These are phyloP conservation scores for Yamadazyma diddensiae DNA, from an alignment of 1,139 yeast species.

Conservation along the genomic window DNA sequence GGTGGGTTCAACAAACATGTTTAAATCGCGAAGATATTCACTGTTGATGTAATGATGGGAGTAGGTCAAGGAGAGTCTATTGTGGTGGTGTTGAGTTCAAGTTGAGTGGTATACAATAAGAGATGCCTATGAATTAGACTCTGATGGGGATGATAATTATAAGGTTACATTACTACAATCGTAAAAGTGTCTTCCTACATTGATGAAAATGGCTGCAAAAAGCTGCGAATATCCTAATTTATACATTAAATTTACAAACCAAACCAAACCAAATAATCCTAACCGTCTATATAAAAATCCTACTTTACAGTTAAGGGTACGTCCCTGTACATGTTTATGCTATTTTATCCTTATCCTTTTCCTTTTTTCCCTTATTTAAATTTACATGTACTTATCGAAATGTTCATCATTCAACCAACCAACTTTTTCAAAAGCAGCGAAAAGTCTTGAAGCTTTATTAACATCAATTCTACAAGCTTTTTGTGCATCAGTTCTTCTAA, in stretches of 20 bases:
- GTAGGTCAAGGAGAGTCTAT: no score
- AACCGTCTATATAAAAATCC: conserved; percentile 6
- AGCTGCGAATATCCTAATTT: no score
- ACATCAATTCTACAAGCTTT: conserved; percentile 97
- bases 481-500: conserved; percentile 96
- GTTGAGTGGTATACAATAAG: no score
- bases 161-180: no score
- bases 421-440: conserved; percentile 89
- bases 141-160: no score
- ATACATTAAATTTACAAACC: no score
- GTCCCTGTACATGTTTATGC: neutral
- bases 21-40: conserved; percentile 4
- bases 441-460: conserved; percentile 89
- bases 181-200: no score
- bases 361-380: neutral
- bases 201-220: no score
- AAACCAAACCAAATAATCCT: conserved; percentile 5
- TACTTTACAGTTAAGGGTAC: conserved; percentile 3
- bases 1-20: conserved; percentile 16
- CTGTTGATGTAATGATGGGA: no score
- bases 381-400: conserved; percentile 49
- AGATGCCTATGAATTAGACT: no score
- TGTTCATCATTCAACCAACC: conserved; percentile 89
- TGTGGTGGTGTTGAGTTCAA: no score
- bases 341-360: neutral